Percentiles rank a stretch among this genome's conserved stretches.
Conservation (phyloP, 805 yeast genomes). For the Metschnikowia sp. region DNA sequence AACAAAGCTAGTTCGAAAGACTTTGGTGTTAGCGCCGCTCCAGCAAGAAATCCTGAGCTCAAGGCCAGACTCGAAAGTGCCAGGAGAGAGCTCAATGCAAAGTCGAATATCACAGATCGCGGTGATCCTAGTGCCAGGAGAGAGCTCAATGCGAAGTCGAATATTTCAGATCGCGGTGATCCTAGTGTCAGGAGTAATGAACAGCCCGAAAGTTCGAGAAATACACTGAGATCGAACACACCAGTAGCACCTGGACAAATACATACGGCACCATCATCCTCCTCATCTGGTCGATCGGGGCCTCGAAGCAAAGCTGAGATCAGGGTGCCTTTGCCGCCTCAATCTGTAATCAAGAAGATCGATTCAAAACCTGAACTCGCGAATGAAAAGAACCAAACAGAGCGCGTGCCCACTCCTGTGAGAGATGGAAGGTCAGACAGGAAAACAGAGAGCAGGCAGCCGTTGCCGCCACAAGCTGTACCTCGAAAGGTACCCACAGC, state of each 20-base stretch:
- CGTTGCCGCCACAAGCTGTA: too few species aligned
- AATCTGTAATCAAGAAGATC: too few species aligned
- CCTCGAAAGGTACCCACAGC: too few species aligned
- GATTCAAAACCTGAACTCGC: too few species aligned
- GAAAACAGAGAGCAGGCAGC: too few species aligned
- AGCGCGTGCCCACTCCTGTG: too few species aligned
- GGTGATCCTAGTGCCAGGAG: background rate
- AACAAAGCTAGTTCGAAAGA: background rate
- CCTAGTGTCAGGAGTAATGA: background rate
- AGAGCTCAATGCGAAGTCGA: slow-evolving; percentile 16
- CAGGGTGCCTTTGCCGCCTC: slow-evolving; percentile 25
- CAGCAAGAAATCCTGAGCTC: slow-evolving; percentile 14
- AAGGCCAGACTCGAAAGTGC: slow-evolving; percentile 23
- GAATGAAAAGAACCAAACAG: too few species aligned
- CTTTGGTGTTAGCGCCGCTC: background rate
- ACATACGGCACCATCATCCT: background rate
- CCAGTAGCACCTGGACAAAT: background rate
- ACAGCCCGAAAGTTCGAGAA: background rate
- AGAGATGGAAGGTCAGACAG: too few species aligned
- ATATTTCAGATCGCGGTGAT: background rate
- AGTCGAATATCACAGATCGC: background rate
- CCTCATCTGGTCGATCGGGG: background rate
- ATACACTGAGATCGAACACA: slow-evolving; percentile 1
- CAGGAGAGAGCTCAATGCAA: slow-evolving; percentile 20
- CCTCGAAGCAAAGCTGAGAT: background rate